These are phyloP conservation scores for Penicillium olsonii DNA, from an alignment of 2,329 filamentous ascomycete genomes.

Conservation along the genomic window DNA sequence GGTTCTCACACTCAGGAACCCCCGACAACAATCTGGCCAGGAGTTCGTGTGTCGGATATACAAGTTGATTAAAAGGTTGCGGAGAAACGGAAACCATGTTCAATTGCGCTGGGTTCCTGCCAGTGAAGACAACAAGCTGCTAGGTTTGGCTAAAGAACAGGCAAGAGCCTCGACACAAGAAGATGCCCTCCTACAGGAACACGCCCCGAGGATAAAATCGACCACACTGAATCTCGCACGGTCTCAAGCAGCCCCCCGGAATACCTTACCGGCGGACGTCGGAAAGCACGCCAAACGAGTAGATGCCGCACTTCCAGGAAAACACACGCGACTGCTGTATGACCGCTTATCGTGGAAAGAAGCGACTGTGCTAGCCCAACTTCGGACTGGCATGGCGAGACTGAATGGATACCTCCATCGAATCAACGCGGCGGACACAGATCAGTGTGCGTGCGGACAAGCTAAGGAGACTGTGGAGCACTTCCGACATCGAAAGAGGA, in stretches of 20 bases:
- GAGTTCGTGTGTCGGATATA: constrained; percentile 23
- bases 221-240: constrained; percentile 29
- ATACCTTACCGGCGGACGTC: constrained; percentile 24
- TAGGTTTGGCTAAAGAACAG: constrained; percentile 23
- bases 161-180: constrained; percentile 21
- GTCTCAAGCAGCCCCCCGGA: constrained; percentile 16
- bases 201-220: constrained; percentile 23
- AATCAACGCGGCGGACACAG: constrained; percentile 14
- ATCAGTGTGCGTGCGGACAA: constrained; percentile 17
- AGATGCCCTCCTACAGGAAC: constrained; percentile 15
- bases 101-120: constrained; percentile 20
- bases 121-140: constrained; percentile 6
- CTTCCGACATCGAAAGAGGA: constrained; percentile 2
- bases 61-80: constrained; percentile 22
- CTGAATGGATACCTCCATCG: constrained; percentile 3
- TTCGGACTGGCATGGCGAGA: background rate
- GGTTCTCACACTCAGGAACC: constrained; percentile 22
- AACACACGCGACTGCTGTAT: constrained; percentile 29
- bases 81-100: constrained; percentile 21
- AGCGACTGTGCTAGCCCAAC: background rate
- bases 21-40: constrained; percentile 24
- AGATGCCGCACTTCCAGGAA: constrained; percentile 29
- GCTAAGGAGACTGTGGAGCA: constrained; percentile 14
- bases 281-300: constrained; percentile 26
- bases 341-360: constrained; percentile 23